These are phyloP conservation scores for Pseudocercospora eumusae DNA, from an alignment of 2,329 filamentous ascomycete genomes.

Conservation along the genomic window DNA sequence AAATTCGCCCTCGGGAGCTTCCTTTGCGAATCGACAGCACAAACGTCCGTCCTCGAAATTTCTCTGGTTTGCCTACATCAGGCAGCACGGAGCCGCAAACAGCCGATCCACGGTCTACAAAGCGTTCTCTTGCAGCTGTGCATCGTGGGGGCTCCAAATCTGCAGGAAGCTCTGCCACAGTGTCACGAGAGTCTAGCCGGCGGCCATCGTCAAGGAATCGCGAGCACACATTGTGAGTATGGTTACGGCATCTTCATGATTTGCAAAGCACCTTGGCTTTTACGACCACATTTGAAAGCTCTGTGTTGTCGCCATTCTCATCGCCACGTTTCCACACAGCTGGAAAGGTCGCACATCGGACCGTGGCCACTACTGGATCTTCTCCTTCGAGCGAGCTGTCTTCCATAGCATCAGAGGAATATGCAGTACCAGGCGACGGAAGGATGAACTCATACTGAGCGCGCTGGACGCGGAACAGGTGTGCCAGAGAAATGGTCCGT, in stretches of 20 bases:
- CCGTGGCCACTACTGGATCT: constrained; percentile 56
- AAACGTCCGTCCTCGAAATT: constrained; percentile 15
- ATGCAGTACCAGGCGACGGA: constrained; percentile 40
- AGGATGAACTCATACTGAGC: constrained; percentile 38
- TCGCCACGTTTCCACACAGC: constrained; percentile 66
- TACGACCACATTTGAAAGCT: constrained; percentile 64
- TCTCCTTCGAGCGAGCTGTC: constrained; percentile 64
- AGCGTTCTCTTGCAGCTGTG: constrained; percentile 1
- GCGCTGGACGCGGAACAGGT: constrained; percentile 37
- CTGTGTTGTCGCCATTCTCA: constrained; percentile 62
- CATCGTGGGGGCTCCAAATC: constrained; percentile 12
- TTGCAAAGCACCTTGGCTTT: constrained; percentile 66
- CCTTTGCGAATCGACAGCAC: not conserved
- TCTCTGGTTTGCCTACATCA: constrained; percentile 11
- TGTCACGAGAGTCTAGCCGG: constrained; percentile 13
- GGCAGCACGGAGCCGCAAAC: constrained; percentile 23
- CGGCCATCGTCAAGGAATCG: constrained; percentile 10
- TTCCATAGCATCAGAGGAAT: constrained; percentile 64
- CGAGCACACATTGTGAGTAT: constrained; percentile 11
- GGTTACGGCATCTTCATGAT: not conserved
- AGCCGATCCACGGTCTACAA: constrained; percentile 8
- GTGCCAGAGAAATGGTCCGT: constrained; percentile 34
- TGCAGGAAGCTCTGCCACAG: constrained; percentile 8
- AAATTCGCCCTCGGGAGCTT: constrained; percentile 3
- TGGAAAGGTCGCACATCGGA: constrained; percentile 65